Base-by-base conservation (phyloP, 306 rosid species). In the Fagus sylvatica region DNA sequence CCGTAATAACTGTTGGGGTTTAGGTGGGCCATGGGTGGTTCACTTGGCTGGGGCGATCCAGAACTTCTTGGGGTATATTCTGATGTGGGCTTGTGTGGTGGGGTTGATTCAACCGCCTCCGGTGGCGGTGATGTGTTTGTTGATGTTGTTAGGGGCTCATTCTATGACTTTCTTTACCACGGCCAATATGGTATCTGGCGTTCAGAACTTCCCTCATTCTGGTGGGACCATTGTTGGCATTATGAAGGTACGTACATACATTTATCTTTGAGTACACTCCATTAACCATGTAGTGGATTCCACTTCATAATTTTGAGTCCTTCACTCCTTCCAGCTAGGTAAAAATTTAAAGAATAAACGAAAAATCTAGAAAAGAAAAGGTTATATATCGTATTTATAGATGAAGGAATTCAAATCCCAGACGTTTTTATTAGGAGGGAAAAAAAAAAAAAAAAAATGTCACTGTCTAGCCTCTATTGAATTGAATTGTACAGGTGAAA, bases 221-320 rank as follows among this genome's bases (percentile, higher is more conserved):
- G 74, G 91, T 2, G 98, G 97, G 36, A 92, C 97, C 75, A 90
- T 92, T 33, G 92, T 90, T 2, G 98, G 97, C 10, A 89, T 94
- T 64, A 84, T 89, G 90, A 94, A 94, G 97, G 97, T 90, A 85
- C 15, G n/a, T n/a, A n/a, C n/a, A n/a, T n/a, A n/a, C n/a, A n/a
- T n/a, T n/a, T n/a, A n/a, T 46, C 56, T 19, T 49, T 2, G 60
- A 79, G 74, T n/a, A n/a, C 53, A 49, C 0, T 7, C 48, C 48
- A 42, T 42, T 7, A 7, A 1, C 6, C 48, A 42, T 42, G 48
- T 8, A 42, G 48, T 42, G 48, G 48, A 42, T 42, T 42, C n/a
- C n/a, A n/a, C n/a, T n/a, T n/a, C n/a, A n/a, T n/a, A n/a, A n/a
- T n/a, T n/a, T n/a, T n/a, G n/a, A n/a, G n/a, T n/a, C n/a, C n/a